These are phyloP conservation scores for Rhynchospora pubera DNA, from an alignment of 176 grass and related monocot genomes.

Conservation along the genomic window DNA sequence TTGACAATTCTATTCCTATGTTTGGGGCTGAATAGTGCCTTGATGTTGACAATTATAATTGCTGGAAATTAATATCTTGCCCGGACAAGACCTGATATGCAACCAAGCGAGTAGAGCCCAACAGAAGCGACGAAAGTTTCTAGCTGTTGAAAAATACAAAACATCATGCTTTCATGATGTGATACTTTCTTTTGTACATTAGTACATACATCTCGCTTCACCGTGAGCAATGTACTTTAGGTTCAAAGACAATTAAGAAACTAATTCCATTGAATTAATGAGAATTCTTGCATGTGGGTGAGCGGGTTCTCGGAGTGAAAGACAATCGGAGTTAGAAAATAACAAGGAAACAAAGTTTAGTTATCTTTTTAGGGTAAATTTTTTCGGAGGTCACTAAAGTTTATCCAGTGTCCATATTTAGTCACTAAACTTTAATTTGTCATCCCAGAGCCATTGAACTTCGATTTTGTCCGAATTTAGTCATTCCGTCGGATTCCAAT, in stretches of 20 bases:
- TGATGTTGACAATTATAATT: constrained; percentile 1
- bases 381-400: too few species aligned
- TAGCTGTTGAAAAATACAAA: not conserved
- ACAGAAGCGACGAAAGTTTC: not conserved
- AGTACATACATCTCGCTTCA: not conserved
- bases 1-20: not conserved
- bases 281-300: not conserved
- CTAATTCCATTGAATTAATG: not conserved
- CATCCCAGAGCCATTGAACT: too few species aligned
- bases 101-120: not conserved
- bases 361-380: too few species aligned
- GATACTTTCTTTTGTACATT: not conserved
- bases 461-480: too few species aligned
- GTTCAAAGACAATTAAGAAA: not conserved
- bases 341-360: not conserved
- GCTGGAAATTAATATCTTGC: not conserved
- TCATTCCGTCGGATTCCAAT: too few species aligned
- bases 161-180: not conserved
- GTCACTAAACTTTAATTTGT: too few species aligned
- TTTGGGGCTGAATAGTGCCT: not conserved
- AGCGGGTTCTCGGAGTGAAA: too few species aligned
- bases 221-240: not conserved
- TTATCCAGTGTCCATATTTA: too few species aligned
- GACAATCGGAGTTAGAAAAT: not conserved
- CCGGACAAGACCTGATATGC: not conserved